Conservation (phyloP, 306 rosid species). For the Potentilla sterilis region DNA sequence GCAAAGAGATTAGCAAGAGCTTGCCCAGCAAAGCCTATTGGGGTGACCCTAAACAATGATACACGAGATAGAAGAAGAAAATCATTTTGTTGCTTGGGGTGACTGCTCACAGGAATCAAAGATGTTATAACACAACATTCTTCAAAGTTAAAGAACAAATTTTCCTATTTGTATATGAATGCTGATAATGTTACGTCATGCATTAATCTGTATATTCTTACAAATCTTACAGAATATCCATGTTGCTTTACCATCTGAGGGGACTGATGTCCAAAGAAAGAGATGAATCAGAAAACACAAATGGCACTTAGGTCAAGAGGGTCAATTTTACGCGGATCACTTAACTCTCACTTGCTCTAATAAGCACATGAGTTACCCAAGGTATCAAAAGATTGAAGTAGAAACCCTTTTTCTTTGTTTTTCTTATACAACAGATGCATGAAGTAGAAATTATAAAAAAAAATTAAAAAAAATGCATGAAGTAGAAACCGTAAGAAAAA, state of each 20-base stretch:
- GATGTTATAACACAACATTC: background rate
- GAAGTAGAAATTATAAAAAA: too few relatives aligned
- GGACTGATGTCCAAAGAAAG: background rate
- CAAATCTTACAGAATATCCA: background rate
- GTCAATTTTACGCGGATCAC: too few relatives aligned
- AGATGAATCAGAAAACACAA: background rate
- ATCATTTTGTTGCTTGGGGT: slow-evolving; percentile 53
- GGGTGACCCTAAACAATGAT: slow-evolving; percentile 47
- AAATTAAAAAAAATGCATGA: too few relatives aligned
- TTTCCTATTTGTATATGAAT: slow-evolving; percentile 7
- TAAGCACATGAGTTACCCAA: too few relatives aligned
- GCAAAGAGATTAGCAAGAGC: slow-evolving; percentile 66
- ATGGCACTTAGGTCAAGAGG: background rate
- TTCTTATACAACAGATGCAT: too few relatives aligned
- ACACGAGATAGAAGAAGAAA: slow-evolving; percentile 37
- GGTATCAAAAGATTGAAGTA: too few relatives aligned
- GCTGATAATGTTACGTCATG: background rate
- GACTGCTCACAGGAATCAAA: slow-evolving; percentile 23
- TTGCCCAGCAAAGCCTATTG: slow-evolving; percentile 42
- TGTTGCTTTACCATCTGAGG: background rate
- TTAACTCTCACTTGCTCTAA: background rate
- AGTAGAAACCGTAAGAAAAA: too few relatives aligned
- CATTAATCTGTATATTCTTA: slow-evolving; percentile 1
- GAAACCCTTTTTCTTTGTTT: too few relatives aligned
- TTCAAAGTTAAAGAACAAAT: background rate